phyloP scores from a whole-genome alignment of 371 early-diverging fungal genomes.

The Cokeromyces recurvatus region DNA sequence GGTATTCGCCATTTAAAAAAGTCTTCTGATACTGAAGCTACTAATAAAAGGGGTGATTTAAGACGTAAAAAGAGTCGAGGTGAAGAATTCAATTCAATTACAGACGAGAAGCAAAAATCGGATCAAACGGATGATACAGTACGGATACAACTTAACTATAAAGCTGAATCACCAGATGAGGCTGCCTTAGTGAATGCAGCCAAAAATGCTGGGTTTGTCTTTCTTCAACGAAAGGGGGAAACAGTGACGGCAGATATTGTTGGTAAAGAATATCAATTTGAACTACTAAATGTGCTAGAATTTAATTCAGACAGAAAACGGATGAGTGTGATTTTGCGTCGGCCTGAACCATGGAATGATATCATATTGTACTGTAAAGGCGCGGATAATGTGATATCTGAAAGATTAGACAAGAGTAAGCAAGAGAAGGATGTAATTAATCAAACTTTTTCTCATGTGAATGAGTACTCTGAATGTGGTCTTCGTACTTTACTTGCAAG shows the following conservation, averaged over 20 bases:
- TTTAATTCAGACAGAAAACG: slow-evolving; percentile 94
- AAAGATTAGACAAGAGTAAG: slow-evolving; percentile 47
- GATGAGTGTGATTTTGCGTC: slow-evolving; percentile 85
- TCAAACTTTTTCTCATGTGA: slow-evolving; percentile 61
- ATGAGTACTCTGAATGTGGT: slow-evolving; percentile 76
- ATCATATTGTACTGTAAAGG: slow-evolving; percentile 93
- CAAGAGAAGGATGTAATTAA: slow-evolving; percentile 43
- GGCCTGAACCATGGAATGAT: slow-evolving; percentile 75
- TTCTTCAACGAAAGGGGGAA: slow-evolving; percentile 42
- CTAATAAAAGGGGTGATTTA: neutral
- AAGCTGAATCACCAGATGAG: slow-evolving; percentile 84
- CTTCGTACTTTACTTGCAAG: slow-evolving; percentile 89
- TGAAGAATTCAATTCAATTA: slow-evolving; percentile 16
- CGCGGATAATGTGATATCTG: slow-evolving; percentile 91
- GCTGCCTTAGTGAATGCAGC: slow-evolving; percentile 87
- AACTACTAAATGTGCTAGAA: slow-evolving; percentile 78
- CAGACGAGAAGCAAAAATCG: slow-evolving; percentile 13
- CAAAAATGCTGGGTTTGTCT: slow-evolving; percentile 82
- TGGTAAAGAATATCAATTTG: slow-evolving; percentile 61
- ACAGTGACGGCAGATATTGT: slow-evolving; percentile 58
- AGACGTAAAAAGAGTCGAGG: slow-evolving; percentile 7
- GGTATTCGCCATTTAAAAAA: slow-evolving; percentile 1
- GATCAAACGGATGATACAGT: slow-evolving; percentile 34
- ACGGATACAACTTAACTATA: slow-evolving; percentile 30
- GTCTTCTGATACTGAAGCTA: neutral